These are phyloP conservation scores for Schizothecium vesticola DNA, from an alignment of 495 filamentous ascomycete genomes.

Conservation along the genomic window DNA sequence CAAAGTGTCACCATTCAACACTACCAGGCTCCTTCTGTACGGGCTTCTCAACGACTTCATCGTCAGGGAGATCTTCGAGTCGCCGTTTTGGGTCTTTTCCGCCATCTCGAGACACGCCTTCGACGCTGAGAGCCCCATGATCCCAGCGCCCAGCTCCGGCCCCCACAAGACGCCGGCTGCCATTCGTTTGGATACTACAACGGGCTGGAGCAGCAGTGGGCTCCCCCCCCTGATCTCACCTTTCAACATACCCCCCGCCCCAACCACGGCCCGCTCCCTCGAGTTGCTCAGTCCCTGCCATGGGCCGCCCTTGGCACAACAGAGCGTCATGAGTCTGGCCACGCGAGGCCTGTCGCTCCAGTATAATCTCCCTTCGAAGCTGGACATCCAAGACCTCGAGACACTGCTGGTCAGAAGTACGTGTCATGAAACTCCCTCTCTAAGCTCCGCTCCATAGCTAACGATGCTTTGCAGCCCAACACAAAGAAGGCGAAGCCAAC, in stretches of 20 bases:
- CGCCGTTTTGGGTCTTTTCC: conserved; percentile 15
- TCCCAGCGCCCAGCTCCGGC: neutral
- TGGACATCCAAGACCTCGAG: conserved; percentile 15
- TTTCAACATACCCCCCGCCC: neutral
- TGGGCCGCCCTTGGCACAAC: conserved; percentile 5
- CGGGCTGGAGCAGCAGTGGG: neutral
- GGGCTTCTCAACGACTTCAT: conserved; percentile 17
- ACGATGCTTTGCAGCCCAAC: conserved; percentile 9
- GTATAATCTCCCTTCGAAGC: conserved; percentile 3
- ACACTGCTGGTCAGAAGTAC: conserved; percentile 12
- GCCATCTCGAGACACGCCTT: conserved; percentile 2
- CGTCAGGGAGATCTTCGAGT: neutral
- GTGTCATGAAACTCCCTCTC: neutral
- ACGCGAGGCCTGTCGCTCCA: neutral
- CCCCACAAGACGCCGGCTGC: neutral
- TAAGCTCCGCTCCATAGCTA: neutral
- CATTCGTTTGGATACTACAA: neutral
- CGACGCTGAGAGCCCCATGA: conserved; percentile 1
- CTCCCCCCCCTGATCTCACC: neutral
- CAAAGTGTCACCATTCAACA: conserved; percentile 2
- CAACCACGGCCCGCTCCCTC: conserved; percentile 4
- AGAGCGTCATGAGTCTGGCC: neutral
- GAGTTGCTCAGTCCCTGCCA: conserved; percentile 5
- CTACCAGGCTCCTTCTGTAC: conserved; percentile 3
- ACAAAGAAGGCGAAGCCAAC: conserved; percentile 4